Evolutionary conservation across 768 basidiomycete genomes (phyloP).

Genomic region (Sistotremastrum suecicum): DNA sequence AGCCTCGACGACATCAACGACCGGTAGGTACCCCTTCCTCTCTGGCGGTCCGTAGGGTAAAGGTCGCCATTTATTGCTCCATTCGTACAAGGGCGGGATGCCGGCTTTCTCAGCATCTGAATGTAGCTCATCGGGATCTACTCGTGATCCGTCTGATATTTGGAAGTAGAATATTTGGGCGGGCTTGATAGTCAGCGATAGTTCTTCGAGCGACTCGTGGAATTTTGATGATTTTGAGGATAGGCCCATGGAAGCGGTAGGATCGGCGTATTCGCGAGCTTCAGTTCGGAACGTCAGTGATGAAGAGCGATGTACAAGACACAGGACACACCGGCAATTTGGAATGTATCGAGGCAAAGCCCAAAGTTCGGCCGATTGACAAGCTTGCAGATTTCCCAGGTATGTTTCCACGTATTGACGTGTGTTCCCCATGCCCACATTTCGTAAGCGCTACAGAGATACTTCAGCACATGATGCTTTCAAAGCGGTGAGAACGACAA

Average conservation of each 20-base stretch:
- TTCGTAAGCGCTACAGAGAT: conserved; percentile 16
- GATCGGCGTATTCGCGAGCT: conserved; percentile 16
- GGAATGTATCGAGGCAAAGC: conserved; percentile 19
- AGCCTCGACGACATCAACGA: conserved; percentile 14
- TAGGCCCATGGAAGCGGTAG: conserved; percentile 8
- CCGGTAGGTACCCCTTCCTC: conserved; percentile 12
- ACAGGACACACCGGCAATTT: conserved; percentile 14
- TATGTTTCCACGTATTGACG: conserved; percentile 18
- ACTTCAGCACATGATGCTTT: neutral
- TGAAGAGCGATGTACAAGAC: neutral
- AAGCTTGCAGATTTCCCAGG: conserved; percentile 17
- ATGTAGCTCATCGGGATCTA: conserved; percentile 8
- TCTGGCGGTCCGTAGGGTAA: conserved; percentile 6
- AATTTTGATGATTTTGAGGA: conserved; percentile 5
- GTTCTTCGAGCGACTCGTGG: conserved; percentile 9
- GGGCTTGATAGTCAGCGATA: conserved; percentile 9
- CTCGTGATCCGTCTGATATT: conserved; percentile 16
- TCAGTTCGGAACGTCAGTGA: neutral
- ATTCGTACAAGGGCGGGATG: conserved; percentile 14
- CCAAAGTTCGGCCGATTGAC: conserved; percentile 17
- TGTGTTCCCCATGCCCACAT: conserved; percentile 20
- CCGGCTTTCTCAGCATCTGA: conserved; percentile 11
- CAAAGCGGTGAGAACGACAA: neutral
- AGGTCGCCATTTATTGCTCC: conserved; percentile 17
- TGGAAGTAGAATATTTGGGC: conserved; percentile 19